Percentiles rank a stretch among this genome's conserved stretches.
These are phyloP conservation scores for Plectosphaerella sp. DNA, from an alignment of 2,329 filamentous ascomycete species.

Conservation along the genomic window DNA sequence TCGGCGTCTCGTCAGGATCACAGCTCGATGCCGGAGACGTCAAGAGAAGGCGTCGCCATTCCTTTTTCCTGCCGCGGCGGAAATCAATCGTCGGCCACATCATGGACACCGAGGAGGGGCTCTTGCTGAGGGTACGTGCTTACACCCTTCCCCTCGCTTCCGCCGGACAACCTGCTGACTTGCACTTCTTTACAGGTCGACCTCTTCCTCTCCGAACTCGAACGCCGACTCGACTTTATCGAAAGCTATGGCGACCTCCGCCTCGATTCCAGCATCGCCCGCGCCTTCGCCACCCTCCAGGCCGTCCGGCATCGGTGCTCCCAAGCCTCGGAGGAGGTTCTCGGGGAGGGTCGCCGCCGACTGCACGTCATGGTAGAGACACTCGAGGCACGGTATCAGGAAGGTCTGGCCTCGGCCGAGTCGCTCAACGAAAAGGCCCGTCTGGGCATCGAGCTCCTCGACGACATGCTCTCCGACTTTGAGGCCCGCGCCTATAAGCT, in stretches of 20 bases:
- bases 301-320: slow-evolving; percentile 85
- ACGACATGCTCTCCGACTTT: slow-evolving; percentile 79
- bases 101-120: slow-evolving; percentile 58
- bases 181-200: slow-evolving; percentile 53
- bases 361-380: slow-evolving; percentile 91
- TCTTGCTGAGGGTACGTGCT: slow-evolving; percentile 50
- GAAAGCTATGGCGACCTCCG: slow-evolving; percentile 83
- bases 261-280: slow-evolving; percentile 77
- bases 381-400: slow-evolving; percentile 81
- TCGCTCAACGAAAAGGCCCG: slow-evolving; percentile 89
- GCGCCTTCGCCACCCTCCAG: slow-evolving; percentile 81
- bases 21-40: slow-evolving; percentile 25
- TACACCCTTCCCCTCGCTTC: background rate
- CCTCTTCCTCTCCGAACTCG: slow-evolving; percentile 78
- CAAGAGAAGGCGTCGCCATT: slow-evolving; percentile 43
- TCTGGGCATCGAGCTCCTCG: slow-evolving; percentile 80
- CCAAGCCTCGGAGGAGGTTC: slow-evolving; percentile 82
- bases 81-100: slow-evolving; percentile 56
- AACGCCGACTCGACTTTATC: slow-evolving; percentile 79
- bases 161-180: slow-evolving; percentile 4
- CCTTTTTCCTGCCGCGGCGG: slow-evolving; percentile 52
- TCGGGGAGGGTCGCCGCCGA: slow-evolving; percentile 79
- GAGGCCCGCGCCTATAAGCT: slow-evolving; percentile 78
- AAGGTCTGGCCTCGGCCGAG: slow-evolving; percentile 77
- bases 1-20: slow-evolving; percentile 34